These are phyloP conservation scores for Mucor plumbeus DNA, from an alignment of 371 early-diverging fungal genomes.

Conservation along the genomic window DNA sequence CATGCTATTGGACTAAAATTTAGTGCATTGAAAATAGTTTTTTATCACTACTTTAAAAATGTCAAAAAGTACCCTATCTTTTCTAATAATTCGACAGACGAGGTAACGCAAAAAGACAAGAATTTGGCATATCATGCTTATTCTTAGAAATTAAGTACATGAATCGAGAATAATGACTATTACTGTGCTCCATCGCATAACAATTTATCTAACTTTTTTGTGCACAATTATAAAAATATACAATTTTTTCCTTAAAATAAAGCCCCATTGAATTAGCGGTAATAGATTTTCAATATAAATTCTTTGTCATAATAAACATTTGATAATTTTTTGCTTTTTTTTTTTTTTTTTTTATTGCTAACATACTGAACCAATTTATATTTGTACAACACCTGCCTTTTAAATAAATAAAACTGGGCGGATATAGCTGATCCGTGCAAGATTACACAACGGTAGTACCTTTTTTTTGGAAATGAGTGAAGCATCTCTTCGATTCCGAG, in stretches of 20 bases:
- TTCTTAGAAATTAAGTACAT: background rate
- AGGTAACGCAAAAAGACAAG: background rate
- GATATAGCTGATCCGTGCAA: constrained; percentile 16
- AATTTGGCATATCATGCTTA: background rate
- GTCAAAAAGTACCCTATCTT: background rate
- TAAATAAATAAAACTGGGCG: background rate
- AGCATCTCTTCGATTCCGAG: background rate
- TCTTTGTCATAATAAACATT: background rate
- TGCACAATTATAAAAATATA: too few species aligned
- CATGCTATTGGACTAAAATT: background rate
- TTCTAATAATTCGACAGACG: background rate
- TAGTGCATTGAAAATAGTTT: background rate
- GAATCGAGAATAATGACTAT: too few species aligned
- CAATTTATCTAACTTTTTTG: too few species aligned
- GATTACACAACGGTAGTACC: background rate
- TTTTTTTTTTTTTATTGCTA: too few species aligned
- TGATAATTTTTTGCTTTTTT: too few species aligned
- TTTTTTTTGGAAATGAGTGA: background rate
- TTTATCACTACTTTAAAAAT: background rate
- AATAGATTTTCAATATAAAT: background rate
- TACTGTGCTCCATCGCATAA: background rate
- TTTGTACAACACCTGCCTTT: constrained; percentile 7
- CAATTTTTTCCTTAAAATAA: too few species aligned
- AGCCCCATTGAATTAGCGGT: background rate
- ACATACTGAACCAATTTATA: background rate